A percentile compares a stretch with the other conserved stretches of the same genome.
Conservation (phyloP, 495 filamentous ascomycete species). For the Tuber magnatum region DNA sequence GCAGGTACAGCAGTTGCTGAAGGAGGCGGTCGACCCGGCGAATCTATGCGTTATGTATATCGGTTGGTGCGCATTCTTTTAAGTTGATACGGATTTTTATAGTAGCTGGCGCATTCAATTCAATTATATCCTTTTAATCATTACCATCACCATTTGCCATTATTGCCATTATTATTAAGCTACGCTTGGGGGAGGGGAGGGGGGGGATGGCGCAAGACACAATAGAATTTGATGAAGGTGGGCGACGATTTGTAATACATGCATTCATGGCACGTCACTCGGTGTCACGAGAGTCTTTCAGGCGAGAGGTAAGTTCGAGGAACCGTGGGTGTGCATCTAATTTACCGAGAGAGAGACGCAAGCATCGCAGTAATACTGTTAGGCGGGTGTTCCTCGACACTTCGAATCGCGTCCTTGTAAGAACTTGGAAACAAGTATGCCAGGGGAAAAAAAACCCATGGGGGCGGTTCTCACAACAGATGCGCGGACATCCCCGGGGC, state of each 20-base stretch:
- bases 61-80: slow-evolving; percentile 95
- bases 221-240: neutral
- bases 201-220: neutral
- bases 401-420: neutral
- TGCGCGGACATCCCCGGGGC: neutral
- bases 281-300: neutral
- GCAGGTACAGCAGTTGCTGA: slow-evolving; percentile 85
- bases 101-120: neutral
- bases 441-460: neutral
- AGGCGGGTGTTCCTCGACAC: neutral
- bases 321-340: neutral
- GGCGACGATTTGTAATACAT: neutral
- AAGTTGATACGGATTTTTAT: slow-evolving; percentile 14
- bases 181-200: neutral
- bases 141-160: neutral
- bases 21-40: slow-evolving; percentile 66
- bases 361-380: neutral
- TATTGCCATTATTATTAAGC: neutral
- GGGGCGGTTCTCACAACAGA: neutral
- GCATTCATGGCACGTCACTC: neutral
- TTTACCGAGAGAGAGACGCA: neutral
- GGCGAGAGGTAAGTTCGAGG: neutral
- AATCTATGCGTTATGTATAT: slow-evolving; percentile 92
- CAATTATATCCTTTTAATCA: neutral
- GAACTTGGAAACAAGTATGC: neutral